Evolutionary conservation across 148 eudicot genomes (phyloP).

Genomic region (Heliosperma pusillum): DNA sequence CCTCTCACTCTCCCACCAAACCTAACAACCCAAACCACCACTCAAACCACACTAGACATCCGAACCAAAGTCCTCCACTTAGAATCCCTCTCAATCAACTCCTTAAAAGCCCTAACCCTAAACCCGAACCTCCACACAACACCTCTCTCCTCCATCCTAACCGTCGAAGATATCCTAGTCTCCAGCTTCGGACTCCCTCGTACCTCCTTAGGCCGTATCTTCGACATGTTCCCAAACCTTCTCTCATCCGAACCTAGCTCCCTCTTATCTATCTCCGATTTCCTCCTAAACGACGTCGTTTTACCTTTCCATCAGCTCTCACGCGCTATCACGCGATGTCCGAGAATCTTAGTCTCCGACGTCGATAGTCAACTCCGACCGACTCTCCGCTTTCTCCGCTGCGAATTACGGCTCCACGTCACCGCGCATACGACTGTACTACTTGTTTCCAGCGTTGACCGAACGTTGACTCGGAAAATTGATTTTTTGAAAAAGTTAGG

Average conservation of each 20-base stretch:
- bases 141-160: slow-evolving; percentile 43
- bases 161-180: slow-evolving; percentile 50
- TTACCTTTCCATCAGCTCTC: slow-evolving; percentile 46
- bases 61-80: slow-evolving; percentile 70
- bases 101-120: slow-evolving; percentile 56
- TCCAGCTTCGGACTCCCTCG: slow-evolving; percentile 55
- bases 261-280: slow-evolving; percentile 61
- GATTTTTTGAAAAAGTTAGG: slow-evolving; percentile 51
- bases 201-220: slow-evolving; percentile 56
- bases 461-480: slow-evolving; percentile 47
- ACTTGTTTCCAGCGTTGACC: slow-evolving; percentile 56
- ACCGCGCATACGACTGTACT: slow-evolving; percentile 42
- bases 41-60: slow-evolving; percentile 48
- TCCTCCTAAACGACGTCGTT: slow-evolving; percentile 50
- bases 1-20: background rate
- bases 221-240: slow-evolving; percentile 75
- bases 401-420: background rate
- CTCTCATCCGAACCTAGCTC: slow-evolving; percentile 61
- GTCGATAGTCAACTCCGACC: slow-evolving; percentile 63
- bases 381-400: slow-evolving; percentile 43
- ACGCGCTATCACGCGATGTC: slow-evolving; percentile 55
- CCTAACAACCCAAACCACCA: slow-evolving; percentile 4
- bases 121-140: slow-evolving; percentile 76
- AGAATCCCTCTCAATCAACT: slow-evolving; percentile 56
- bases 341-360: slow-evolving; percentile 58